Evolutionary conservation across 352 stramenopile genomes (phyloP).

Genomic region (Saprolegnia parasitica): DNA sequence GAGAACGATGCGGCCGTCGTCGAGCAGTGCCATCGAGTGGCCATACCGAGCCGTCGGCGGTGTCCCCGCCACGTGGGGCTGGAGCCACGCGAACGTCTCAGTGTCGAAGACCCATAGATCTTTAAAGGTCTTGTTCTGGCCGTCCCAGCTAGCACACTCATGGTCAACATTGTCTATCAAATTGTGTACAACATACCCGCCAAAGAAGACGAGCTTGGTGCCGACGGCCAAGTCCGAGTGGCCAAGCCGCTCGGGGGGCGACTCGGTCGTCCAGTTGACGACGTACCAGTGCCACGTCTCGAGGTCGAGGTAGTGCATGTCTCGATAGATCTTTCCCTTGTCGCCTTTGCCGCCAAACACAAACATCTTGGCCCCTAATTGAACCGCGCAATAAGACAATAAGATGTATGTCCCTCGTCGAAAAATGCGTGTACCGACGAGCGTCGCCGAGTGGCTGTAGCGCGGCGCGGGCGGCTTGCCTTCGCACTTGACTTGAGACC

Average conservation of each 20-base stretch:
- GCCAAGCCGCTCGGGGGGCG: constrained; percentile 64
- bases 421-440: constrained; percentile 41
- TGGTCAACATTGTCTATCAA: not conserved
- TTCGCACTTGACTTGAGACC: constrained; percentile 47
- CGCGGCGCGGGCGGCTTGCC: constrained; percentile 54
- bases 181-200: constrained; percentile 43
- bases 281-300: constrained; percentile 73
- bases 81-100: constrained; percentile 62
- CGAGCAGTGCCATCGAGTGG: constrained; percentile 54
- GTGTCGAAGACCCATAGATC: constrained; percentile 75
- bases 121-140: constrained; percentile 56
- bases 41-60: constrained; percentile 65
- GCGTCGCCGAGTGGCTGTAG: constrained; percentile 82
- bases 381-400: not conserved
- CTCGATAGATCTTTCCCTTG: constrained; percentile 50
- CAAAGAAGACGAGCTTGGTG: constrained; percentile 79
- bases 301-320: constrained; percentile 88
- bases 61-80: constrained; percentile 60
- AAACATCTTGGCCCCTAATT: constrained; percentile 56
- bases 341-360: constrained; percentile 63
- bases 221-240: constrained; percentile 61
- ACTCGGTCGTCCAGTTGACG: constrained; percentile 82
- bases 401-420: not conserved
- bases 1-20: constrained; percentile 46
- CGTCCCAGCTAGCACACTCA: constrained; percentile 48